A percentile compares a stretch with the other conserved stretches of the same genome.
phyloP scores from a whole-genome alignment of 257 asterid genomes.

The Solanum ossicruentum region DNA sequence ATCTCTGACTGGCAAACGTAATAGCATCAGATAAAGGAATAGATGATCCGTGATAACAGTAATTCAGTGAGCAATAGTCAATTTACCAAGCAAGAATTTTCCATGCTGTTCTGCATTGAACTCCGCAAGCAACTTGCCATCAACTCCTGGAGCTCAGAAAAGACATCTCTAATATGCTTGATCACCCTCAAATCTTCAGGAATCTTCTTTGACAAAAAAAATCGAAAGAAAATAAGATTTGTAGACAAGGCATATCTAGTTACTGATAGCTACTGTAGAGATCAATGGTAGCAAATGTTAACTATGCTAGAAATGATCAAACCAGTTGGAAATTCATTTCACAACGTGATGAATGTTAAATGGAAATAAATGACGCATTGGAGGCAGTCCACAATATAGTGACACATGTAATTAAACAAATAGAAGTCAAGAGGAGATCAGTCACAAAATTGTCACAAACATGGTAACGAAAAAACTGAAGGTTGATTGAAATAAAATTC shows the following conservation, averaged over 20 bases:
- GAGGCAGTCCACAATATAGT: neutral
- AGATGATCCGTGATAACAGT: neutral
- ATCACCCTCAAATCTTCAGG: conserved; percentile 66
- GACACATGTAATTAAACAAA: neutral
- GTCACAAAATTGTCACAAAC: neutral
- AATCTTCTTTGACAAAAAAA: conserved; percentile 32
- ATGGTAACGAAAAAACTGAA: neutral
- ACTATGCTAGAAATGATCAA: neutral
- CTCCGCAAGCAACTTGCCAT: conserved; percentile 24
- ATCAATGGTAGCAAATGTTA: neutral
- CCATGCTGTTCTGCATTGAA: conserved; percentile 24
- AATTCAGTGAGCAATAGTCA: conserved; percentile 5
- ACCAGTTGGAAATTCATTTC: neutral
- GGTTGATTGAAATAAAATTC: neutral
- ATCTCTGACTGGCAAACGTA: conserved; percentile 48
- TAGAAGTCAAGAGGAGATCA: neutral
- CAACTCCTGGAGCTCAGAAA: conserved; percentile 38
- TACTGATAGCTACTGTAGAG: neutral
- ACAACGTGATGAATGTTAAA: neutral
- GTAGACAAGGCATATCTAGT: neutral
- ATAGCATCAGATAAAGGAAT: conserved; percentile 11
- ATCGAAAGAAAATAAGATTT: neutral
- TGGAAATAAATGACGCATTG: neutral
- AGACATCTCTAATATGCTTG: conserved; percentile 45
- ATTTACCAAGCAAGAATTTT: conserved; percentile 48